These are phyloP conservation scores for Solanum rostratum DNA, from an alignment of 257 asterid species.

Conservation along the genomic window DNA sequence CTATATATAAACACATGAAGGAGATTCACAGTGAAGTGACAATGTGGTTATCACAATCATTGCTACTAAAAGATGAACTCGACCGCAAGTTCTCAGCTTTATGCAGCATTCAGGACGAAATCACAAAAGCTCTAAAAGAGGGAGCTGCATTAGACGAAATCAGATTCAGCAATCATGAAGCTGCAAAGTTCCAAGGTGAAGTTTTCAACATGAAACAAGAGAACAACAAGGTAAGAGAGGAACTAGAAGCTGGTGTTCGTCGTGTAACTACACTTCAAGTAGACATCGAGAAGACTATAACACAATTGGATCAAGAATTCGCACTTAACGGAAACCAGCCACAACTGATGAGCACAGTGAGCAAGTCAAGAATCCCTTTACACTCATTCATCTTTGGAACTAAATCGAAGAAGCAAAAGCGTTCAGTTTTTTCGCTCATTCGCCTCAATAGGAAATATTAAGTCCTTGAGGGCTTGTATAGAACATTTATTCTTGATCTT, in stretches of 20 bases:
- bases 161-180: slow-evolving; percentile 62
- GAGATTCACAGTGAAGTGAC: slow-evolving; percentile 66
- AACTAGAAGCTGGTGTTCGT: slow-evolving; percentile 53
- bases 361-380: slow-evolving; percentile 41
- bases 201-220: slow-evolving; percentile 83
- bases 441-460: slow-evolving; percentile 41
- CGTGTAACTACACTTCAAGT: slow-evolving; percentile 40
- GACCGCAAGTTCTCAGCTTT: slow-evolving; percentile 49
- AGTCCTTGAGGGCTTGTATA: slow-evolving; percentile 25
- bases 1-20: slow-evolving; percentile 70
- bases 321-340: slow-evolving; percentile 43
- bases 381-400: slow-evolving; percentile 65
- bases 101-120: slow-evolving; percentile 70
- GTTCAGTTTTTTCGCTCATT: slow-evolving; percentile 60
- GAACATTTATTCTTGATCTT: slow-evolving; percentile 4
- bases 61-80: slow-evolving; percentile 50
- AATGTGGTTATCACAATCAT: slow-evolving; percentile 63
- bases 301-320: slow-evolving; percentile 51
- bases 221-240: slow-evolving; percentile 70
- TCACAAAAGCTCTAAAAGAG: slow-evolving; percentile 46
- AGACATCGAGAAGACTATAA: slow-evolving; percentile 46
- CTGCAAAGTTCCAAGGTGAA: slow-evolving; percentile 91
- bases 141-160: slow-evolving; percentile 53
- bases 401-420: slow-evolving; percentile 47
- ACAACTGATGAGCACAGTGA: slow-evolving; percentile 27